Evolutionary conservation across 2,329 filamentous ascomycete genomes (phyloP).

Genomic region (Ramichloridium luteum): DNA sequence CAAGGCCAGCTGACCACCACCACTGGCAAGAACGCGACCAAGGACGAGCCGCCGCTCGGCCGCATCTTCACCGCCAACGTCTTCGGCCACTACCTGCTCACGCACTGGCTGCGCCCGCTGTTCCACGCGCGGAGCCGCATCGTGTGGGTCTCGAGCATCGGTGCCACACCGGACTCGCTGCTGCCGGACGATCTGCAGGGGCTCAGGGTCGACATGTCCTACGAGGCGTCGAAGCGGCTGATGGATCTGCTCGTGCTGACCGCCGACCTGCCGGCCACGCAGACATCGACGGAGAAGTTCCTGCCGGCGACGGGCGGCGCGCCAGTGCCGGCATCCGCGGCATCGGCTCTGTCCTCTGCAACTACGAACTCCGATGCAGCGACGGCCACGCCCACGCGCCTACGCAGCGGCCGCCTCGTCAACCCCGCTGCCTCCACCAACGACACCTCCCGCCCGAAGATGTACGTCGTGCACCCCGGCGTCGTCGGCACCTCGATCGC

Average conservation of each 20-base stretch:
- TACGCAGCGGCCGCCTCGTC: no score
- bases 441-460: constrained; percentile 39
- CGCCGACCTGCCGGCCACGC: constrained; percentile 51
- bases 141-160: constrained; percentile 78
- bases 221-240: constrained; percentile 78
- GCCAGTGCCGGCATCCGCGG: no score
- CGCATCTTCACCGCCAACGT: constrained; percentile 83
- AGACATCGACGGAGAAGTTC: constrained; percentile 45
- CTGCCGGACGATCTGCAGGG: constrained; percentile 64
- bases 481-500: constrained; percentile 74
- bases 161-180: constrained; percentile 49
- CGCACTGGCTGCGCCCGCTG: constrained; percentile 66
- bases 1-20: constrained; percentile 31
- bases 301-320: constrained; percentile 31
- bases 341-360: no score
- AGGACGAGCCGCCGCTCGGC: constrained; percentile 50
- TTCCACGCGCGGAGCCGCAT: constrained; percentile 51
- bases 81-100: constrained; percentile 88
- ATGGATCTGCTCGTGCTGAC: constrained; percentile 76
- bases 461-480: constrained; percentile 77
- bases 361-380: constrained; percentile 11
- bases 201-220: constrained; percentile 49
- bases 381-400: no score
- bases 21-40: not conserved
- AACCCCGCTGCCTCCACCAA: no score